Conservation (phyloP, 495 filamentous ascomycete species). For the Aspergillus taichungensis region DNA sequence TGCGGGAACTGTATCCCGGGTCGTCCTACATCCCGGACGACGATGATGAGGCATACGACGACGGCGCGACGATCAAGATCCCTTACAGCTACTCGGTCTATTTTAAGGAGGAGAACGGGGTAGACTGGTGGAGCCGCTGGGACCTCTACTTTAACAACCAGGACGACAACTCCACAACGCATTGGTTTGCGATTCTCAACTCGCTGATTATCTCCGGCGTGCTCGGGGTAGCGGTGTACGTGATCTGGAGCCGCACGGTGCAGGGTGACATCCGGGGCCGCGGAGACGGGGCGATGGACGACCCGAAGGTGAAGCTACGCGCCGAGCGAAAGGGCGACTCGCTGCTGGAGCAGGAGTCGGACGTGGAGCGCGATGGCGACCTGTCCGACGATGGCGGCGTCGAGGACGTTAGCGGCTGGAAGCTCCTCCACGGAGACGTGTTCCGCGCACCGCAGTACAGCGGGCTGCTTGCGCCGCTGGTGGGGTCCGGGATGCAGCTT, state of each 20-base stretch:
- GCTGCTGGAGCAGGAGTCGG: constrained; percentile 56
- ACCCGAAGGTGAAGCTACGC: constrained; percentile 54
- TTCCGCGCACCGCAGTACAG: constrained; percentile 73
- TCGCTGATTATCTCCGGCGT: constrained; percentile 79
- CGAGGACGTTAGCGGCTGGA: constrained; percentile 89
- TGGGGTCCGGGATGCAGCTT: constrained; percentile 86
- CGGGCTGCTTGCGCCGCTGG: constrained; percentile 70
- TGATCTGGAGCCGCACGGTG: constrained; percentile 78
- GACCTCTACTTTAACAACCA: constrained; percentile 91
- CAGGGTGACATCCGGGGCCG: constrained; percentile 69
- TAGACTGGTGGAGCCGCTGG: constrained; percentile 87
- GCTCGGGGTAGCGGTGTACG: constrained; percentile 73
- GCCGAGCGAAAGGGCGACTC: constrained; percentile 47
- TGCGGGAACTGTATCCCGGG: constrained; percentile 47
- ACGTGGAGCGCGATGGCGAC: constrained; percentile 53
- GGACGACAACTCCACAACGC: constrained; percentile 73
- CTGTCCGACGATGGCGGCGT: constrained; percentile 66
- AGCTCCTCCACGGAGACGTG: constrained; percentile 89
- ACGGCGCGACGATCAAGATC: constrained; percentile 63
- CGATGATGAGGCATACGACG: constrained; percentile 47
- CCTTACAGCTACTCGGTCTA: constrained; percentile 92
- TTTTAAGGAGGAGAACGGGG: constrained; percentile 72
- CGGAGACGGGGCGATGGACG: constrained; percentile 57
- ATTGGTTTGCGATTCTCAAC: constrained; percentile 91
- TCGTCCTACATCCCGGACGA: constrained; percentile 50